A percentile compares a stretch with the other conserved stretches of the same genome.
phyloP scores from a whole-genome alignment of 2,329 filamentous ascomycete species.

The Aspergillus unguis region DNA sequence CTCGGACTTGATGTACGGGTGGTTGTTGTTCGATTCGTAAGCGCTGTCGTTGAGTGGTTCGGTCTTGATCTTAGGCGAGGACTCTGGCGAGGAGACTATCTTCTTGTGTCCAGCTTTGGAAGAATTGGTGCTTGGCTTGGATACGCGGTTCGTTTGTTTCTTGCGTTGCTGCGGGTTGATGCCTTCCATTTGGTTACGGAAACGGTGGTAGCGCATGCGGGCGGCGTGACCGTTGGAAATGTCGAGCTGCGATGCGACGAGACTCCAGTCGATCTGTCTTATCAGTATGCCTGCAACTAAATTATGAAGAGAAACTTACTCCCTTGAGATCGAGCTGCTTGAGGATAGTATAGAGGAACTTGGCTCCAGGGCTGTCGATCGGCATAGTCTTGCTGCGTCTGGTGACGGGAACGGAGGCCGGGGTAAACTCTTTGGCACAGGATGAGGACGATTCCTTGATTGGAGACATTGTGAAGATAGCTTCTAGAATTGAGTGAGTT shows the following conservation, averaged over 20 bases:
- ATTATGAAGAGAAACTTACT: constrained; percentile 31
- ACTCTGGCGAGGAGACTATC: constrained; percentile 4
- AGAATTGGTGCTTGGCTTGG: constrained; percentile 14
- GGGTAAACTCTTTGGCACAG: background rate
- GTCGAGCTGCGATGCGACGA: constrained; percentile 48
- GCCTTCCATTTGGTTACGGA: constrained; percentile 53
- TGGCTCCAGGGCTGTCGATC: constrained; percentile 49
- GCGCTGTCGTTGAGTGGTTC: background rate
- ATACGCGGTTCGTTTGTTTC: constrained; percentile 18
- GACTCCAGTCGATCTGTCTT: constrained; percentile 52
- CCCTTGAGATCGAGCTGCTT: constrained; percentile 54
- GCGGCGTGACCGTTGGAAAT: constrained; percentile 58
- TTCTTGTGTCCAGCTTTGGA: constrained; percentile 16
- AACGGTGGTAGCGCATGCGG: constrained; percentile 56
- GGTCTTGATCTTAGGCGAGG: constrained; percentile 16
- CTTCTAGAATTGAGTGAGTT: background rate
- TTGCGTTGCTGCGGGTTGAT: constrained; percentile 28
- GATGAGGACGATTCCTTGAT: constrained; percentile 9
- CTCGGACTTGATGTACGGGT: constrained; percentile 25
- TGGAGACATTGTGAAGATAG: background rate
- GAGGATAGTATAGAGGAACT: constrained; percentile 55
- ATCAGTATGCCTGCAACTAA: constrained; percentile 5
- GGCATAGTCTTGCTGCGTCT: constrained; percentile 45
- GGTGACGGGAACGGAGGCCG: constrained; percentile 33
- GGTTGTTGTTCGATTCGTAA: constrained; percentile 6